phyloP scores from a whole-genome alignment of 768 basidiomycete species.

The Grammothele lineata region DNA sequence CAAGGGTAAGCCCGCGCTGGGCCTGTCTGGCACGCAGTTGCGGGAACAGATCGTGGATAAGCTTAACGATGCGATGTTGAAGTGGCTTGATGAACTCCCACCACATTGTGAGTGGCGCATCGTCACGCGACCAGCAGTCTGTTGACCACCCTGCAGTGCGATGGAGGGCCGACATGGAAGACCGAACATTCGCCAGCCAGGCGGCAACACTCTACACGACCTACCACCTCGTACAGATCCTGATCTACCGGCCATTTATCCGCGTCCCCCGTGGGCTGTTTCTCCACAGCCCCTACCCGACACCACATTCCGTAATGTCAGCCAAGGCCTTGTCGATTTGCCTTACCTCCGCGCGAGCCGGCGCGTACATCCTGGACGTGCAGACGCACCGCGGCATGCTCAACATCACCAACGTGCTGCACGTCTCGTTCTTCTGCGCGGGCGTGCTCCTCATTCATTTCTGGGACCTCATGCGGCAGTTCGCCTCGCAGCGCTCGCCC shows the following conservation, averaged over 20 bases:
- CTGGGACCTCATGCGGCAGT: slow-evolving; percentile 42
- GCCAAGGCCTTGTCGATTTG: slow-evolving; percentile 53
- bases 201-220: slow-evolving; percentile 38
- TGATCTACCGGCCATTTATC: slow-evolving; percentile 77
- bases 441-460: slow-evolving; percentile 49
- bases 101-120: slow-evolving; percentile 21
- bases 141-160: slow-evolving; percentile 23
- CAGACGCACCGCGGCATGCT: slow-evolving; percentile 38
- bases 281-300: not conserved
- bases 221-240: slow-evolving; percentile 63
- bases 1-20: slow-evolving; percentile 31
- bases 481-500: slow-evolving; percentile 2
- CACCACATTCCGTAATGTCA: slow-evolving; percentile 56
- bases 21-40: slow-evolving; percentile 23
- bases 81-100: slow-evolving; percentile 29
- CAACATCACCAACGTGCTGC: slow-evolving; percentile 26
- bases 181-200: slow-evolving; percentile 37
- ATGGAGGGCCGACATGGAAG: slow-evolving; percentile 40
- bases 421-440: slow-evolving; percentile 46
- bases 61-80: slow-evolving; percentile 41
- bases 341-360: slow-evolving; percentile 52
- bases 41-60: slow-evolving; percentile 35
- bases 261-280: slow-evolving; percentile 34
- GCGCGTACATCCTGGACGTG: slow-evolving; percentile 53
- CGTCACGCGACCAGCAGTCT: not conserved